Base-by-base conservation (phyloP, 306 rosid species). In the Cucumis melo region DNA sequence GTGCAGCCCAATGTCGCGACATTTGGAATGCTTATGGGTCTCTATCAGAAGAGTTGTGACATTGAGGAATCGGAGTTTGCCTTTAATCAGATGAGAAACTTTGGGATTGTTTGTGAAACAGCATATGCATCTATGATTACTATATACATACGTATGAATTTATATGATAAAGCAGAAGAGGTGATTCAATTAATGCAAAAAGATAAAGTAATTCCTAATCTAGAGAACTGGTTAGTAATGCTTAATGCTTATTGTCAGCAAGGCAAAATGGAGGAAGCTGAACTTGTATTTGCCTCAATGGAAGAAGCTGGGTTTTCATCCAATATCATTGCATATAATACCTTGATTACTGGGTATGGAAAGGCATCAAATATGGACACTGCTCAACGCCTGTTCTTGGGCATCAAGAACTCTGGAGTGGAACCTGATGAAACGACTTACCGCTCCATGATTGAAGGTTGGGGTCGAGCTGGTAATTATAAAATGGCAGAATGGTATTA, bases 381-480 rank as follows among this genome's bases (percentile, higher is more conserved):
- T 77, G 97, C 98, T 50, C 86, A 89, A 85, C 81, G 80, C 14
- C 48, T 94, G 59, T 91, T 91, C 82, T 21, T 24, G 80, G 80
- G 78, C 50, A 78, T 94, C 54, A 50, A 78, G 78, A 76, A 78
- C 72, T 73, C 79, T 39, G 91, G 89, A 29, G 51, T 89, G 77
- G 86, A 88, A 53, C 94, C 94, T 8, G 93, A 94, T 84, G 98
- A 91, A 81, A 89, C 93, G 16, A 91, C 91, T 82, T 91, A 84
- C 77, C 89, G 96, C 3, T 89, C 98, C 19, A 94, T 94, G 98
- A 87, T 91, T 83, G 98, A 94, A 82, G 98, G 98, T 51, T 94
- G 97, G 97, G 98, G 98, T 19, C 91, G 97, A 73, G 86, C 85
- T 36, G 91, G 79, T 46, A 86, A 87, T 61, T 90, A 87, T 80